Conservation (phyloP, 140 eudicot species). For the Oenanthe javanica region DNA sequence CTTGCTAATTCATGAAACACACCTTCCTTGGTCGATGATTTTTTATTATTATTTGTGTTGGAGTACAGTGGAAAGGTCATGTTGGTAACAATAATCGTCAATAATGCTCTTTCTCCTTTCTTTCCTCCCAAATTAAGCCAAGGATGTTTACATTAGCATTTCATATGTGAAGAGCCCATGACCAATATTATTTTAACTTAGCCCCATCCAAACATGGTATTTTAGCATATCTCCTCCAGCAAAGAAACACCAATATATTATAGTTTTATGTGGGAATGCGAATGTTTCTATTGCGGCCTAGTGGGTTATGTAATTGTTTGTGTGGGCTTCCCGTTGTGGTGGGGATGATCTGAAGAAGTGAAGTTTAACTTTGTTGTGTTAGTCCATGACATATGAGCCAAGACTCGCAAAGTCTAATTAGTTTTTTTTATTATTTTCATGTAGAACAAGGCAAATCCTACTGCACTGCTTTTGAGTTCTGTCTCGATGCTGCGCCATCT, state of each 20-base stretch:
- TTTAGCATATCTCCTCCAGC: not conserved
- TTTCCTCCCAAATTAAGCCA: not conserved
- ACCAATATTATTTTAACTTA: not conserved
- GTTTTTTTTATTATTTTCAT: not conserved
- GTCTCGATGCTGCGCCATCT: constrained; percentile 87
- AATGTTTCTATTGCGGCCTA: not conserved
- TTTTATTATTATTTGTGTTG: not conserved
- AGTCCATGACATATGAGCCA: not conserved
- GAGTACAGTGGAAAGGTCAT: not conserved
- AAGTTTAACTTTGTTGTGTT: not conserved
- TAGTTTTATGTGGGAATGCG: not conserved
- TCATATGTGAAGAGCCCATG: not conserved
- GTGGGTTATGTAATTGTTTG: not conserved
- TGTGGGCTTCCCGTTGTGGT: not conserved
- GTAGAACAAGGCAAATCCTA: constrained; percentile 95
- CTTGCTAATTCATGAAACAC: not conserved
- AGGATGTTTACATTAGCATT: not conserved
- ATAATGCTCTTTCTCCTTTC: not conserved
- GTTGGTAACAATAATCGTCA: not conserved
- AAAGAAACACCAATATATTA: not conserved
- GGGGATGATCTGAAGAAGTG: not conserved
- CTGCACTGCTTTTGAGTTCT: constrained; percentile 86
- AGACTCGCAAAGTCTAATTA: not conserved
- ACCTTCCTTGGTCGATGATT: not conserved
- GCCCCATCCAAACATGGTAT: not conserved